phyloP scores from a whole-genome alignment of 2,329 filamentous ascomycete genomes.

The Aspergillus candidus region DNA sequence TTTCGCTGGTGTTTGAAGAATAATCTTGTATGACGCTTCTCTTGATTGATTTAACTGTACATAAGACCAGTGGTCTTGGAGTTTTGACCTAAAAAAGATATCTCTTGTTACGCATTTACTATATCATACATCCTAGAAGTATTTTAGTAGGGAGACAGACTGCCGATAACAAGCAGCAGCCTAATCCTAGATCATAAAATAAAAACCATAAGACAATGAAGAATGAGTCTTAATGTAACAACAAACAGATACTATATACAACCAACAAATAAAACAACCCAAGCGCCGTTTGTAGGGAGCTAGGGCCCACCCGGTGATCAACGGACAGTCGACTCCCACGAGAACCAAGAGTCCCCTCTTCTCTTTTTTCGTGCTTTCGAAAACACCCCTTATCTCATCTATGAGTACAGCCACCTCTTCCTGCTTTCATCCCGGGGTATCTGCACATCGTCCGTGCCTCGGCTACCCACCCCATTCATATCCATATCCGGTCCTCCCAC shows the following conservation, averaged over 20 bases:
- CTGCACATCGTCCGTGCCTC: constrained; percentile 14
- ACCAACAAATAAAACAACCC: constrained; percentile 27
- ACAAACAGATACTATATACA: constrained; percentile 33
- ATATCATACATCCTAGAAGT: too few species aligned
- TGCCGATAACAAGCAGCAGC: too few species aligned
- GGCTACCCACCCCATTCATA: constrained; percentile 1
- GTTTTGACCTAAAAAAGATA: neutral
- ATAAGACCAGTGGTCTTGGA: constrained; percentile 8
- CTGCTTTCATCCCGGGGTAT: constrained; percentile 18
- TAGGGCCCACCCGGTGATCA: constrained; percentile 11
- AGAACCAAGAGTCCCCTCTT: constrained; percentile 1
- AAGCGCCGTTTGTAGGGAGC: constrained; percentile 23
- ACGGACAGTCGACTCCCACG: constrained; percentile 7
- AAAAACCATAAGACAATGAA: constrained; percentile 3
- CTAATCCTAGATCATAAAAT: neutral
- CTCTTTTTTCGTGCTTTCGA: neutral
- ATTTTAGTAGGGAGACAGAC: too few species aligned
- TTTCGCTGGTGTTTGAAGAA: constrained; percentile 43
- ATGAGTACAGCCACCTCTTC: neutral
- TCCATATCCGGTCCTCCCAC: neutral
- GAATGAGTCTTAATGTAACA: constrained; percentile 14
- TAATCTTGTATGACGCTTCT: constrained; percentile 9
- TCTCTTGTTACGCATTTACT: neutral
- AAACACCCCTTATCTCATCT: neutral
- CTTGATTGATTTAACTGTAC: constrained; percentile 6